Conservation (phyloP, 129 eudicot genomes). For the Calendula officinalis region DNA sequence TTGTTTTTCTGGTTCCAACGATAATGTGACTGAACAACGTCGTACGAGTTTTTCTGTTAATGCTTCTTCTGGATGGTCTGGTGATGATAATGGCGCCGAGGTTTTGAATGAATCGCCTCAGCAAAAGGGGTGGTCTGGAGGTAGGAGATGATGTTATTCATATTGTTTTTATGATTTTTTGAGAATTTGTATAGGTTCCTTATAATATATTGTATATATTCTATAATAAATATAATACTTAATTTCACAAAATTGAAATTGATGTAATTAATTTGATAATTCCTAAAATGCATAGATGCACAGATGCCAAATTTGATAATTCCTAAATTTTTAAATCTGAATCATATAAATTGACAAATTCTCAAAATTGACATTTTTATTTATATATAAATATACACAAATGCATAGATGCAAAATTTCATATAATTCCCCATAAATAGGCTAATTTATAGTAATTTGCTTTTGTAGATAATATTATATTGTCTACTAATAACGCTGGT, state of each 20-base stretch:
- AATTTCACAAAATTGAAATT: background rate
- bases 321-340: too few species aligned
- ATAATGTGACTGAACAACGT: constrained; percentile 33
- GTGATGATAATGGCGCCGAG: constrained; percentile 39
- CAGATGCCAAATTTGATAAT: too few species aligned
- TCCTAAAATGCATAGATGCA: too few species aligned
- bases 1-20: constrained; percentile 33
- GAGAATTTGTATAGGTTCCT: background rate
- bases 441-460: constrained; percentile 16
- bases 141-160: constrained; percentile 38
- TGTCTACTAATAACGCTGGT: constrained; percentile 53
- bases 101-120: constrained; percentile 30
- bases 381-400: background rate
- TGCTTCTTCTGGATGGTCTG: constrained; percentile 63
- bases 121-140: constrained; percentile 47
- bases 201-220: too few species aligned
- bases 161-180: background rate
- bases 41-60: constrained; percentile 29
- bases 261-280: too few species aligned
- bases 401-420: background rate
- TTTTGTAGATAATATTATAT: constrained; percentile 40
- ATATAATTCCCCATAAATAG: background rate
- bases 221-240: background rate
- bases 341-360: too few species aligned
- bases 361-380: too few species aligned